phyloP scores from a whole-genome alignment of 2,329 filamentous ascomycete genomes.

The Fulvia fulva region DNA sequence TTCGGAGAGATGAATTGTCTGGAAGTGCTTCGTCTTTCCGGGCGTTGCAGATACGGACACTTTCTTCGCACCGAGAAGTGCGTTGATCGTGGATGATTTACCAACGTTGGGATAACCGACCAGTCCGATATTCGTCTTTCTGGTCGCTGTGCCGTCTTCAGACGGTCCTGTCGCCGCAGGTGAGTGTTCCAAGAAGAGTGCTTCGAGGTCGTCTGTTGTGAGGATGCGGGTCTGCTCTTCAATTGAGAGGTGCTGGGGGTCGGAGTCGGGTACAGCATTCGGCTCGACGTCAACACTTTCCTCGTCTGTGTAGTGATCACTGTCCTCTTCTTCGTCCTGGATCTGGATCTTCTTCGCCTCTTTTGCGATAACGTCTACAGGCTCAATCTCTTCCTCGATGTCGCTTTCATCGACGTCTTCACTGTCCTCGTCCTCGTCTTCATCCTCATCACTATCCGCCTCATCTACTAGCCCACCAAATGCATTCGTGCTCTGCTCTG shows the following conservation, averaged over 20 bases:
- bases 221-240: constrained; percentile 65
- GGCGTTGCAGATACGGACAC: constrained; percentile 96
- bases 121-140: constrained; percentile 83
- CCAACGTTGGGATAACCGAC: constrained; percentile 98
- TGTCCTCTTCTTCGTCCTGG: constrained; percentile 39
- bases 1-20: constrained; percentile 91
- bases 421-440: constrained; percentile 31
- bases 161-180: constrained; percentile 49
- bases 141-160: constrained; percentile 45
- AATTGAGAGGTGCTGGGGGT: constrained; percentile 33
- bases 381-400: constrained; percentile 43
- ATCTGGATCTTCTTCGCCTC: constrained; percentile 39
- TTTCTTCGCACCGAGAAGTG: constrained; percentile 96
- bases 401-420: constrained; percentile 18
- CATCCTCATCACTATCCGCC: constrained; percentile 34
- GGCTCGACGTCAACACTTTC: constrained; percentile 34
- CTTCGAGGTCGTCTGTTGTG: constrained; percentile 88
- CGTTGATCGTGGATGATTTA: constrained; percentile 99
- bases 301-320: constrained; percentile 37
- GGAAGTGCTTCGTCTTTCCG: constrained; percentile 98
- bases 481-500: constrained; percentile 35
- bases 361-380: constrained; percentile 36
- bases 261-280: constrained; percentile 31
- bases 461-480: constrained; percentile 52
- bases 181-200: constrained; percentile 75